A percentile compares a stretch with the other conserved stretches of the same genome.
Conservation (phyloP, 2,329 filamentous ascomycete species). For the Diaporthe citriasiana region DNA sequence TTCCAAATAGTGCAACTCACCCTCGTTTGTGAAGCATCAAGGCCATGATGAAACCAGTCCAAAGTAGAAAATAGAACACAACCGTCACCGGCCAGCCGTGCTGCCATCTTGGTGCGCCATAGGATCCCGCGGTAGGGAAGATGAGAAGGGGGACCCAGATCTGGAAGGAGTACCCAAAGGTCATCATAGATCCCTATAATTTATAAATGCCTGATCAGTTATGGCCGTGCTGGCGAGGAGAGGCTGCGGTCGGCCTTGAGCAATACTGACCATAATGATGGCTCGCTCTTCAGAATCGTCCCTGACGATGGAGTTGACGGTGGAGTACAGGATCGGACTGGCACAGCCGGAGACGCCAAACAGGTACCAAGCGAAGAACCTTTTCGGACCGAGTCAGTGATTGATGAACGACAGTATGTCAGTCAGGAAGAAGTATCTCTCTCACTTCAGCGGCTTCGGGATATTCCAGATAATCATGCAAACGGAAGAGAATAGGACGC, state of each 20-base stretch:
- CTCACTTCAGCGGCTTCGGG: slow-evolving; percentile 61
- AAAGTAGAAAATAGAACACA: slow-evolving; percentile 60
- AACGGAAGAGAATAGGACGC: slow-evolving; percentile 59
- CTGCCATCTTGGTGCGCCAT: slow-evolving; percentile 61
- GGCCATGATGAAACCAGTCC: slow-evolving; percentile 56
- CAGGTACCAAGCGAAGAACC: slow-evolving; percentile 59
- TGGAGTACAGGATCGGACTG: slow-evolving; percentile 59
- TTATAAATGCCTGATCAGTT: slow-evolving; percentile 3
- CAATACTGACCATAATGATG: slow-evolving; percentile 51
- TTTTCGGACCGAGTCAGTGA: slow-evolving; percentile 38
- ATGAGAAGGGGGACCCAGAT: slow-evolving; percentile 60
- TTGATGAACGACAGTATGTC: neutral
- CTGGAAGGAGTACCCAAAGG: slow-evolving; percentile 60
- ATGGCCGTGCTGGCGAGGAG: neutral
- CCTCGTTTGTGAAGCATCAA: slow-evolving; percentile 52
- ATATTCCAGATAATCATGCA: slow-evolving; percentile 65
- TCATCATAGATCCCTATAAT: slow-evolving; percentile 60
- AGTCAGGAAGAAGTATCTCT: neutral
- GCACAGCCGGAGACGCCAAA: slow-evolving; percentile 56
- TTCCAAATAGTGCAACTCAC: slow-evolving; percentile 40
- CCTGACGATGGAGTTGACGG: slow-evolving; percentile 58
- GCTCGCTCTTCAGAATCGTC: slow-evolving; percentile 57
- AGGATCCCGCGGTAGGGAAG: slow-evolving; percentile 57
- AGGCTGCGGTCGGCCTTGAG: neutral
- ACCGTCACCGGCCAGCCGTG: slow-evolving; percentile 64